A percentile compares a stretch with the other conserved stretches of the same genome.
phyloP scores from a whole-genome alignment of 108 stramenopile genomes.

The Licmophora abbreviata region DNA sequence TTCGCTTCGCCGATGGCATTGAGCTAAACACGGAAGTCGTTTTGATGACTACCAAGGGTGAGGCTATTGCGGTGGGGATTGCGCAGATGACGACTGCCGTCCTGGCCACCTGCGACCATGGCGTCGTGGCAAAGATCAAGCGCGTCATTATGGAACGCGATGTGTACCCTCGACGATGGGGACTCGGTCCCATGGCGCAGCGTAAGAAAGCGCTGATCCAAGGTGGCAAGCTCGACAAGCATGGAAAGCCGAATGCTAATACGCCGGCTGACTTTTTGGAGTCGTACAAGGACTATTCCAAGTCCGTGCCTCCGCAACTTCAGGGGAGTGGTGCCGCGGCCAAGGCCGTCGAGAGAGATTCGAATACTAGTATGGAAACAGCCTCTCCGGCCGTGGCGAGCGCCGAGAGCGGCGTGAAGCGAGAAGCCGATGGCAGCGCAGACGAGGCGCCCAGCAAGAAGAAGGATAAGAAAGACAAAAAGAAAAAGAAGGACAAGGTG shows the following conservation, averaged over 20 bases:
- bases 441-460: conserved; percentile 12
- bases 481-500: conserved; percentile 72
- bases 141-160: conserved; percentile 99
- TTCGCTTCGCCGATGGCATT: conserved; percentile 97
- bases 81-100: conserved; percentile 99
- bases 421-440: conserved; percentile 9
- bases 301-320: conserved; percentile 43
- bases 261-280: conserved; percentile 91
- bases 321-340: conserved; percentile 15
- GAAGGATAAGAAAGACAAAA: conserved; percentile 56
- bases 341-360: conserved; percentile 11
- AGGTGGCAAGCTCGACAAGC: conserved; percentile 97
- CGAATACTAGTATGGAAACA: conserved; percentile 9
- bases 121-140: conserved; percentile 99
- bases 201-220: conserved; percentile 97
- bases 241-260: conserved; percentile 95
- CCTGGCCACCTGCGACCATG: conserved; percentile 99
- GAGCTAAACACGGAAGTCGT: conserved; percentile 97
- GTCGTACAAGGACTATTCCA: conserved; percentile 67
- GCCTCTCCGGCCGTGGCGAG: conserved; percentile 18
- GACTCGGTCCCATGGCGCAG: conserved; percentile 97
- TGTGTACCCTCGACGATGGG: conserved; percentile 98
- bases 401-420: conserved; percentile 26
- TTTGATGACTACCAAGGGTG: conserved; percentile 99
- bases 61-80: conserved; percentile 97